A percentile compares a stretch with the other conserved stretches of the same genome.
These are phyloP conservation scores for Colletotrichum lindemuthianum DNA, from an alignment of 2,329 filamentous ascomycete species.

Conservation along the genomic window DNA sequence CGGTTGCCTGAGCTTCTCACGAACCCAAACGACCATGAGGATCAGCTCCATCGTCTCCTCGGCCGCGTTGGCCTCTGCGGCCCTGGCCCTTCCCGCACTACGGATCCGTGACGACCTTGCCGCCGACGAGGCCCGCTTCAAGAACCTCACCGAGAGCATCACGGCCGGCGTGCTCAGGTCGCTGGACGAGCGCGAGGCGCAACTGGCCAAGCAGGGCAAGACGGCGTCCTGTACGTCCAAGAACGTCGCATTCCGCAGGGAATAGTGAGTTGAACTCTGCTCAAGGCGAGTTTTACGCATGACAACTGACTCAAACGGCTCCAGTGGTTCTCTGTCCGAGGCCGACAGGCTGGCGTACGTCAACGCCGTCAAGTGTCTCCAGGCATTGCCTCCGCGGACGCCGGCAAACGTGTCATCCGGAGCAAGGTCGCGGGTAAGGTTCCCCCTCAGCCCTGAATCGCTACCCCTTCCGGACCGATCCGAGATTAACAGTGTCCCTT, in stretches of 20 bases:
- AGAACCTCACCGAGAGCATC: constrained; percentile 37
- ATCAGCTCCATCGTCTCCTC: constrained; percentile 34
- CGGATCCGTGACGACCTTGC: constrained; percentile 27
- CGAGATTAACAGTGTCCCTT: neutral
- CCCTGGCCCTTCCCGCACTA: constrained; percentile 32
- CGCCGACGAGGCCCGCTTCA: constrained; percentile 32
- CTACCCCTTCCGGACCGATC: constrained; percentile 44
- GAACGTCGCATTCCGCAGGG: constrained; percentile 42
- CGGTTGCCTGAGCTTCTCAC: neutral
- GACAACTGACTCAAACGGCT: neutral
- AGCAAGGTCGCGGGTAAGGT: constrained; percentile 55
- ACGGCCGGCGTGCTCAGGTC: constrained; percentile 35
- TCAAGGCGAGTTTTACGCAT: neutral
- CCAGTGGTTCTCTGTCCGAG: constrained; percentile 44
- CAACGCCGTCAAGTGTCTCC: constrained; percentile 56
- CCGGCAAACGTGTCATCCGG: constrained; percentile 50
- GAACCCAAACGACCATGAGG: constrained; percentile 10
- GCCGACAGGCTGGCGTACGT: constrained; percentile 52
- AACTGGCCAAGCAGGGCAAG: constrained; percentile 37
- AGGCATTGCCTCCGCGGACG: constrained; percentile 48
- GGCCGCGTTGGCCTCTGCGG: constrained; percentile 31
- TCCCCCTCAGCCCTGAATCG: constrained; percentile 61
- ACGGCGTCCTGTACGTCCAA: constrained; percentile 39
- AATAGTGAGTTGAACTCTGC: constrained; percentile 43
- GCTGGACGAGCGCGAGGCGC: constrained; percentile 36